phyloP scores from a whole-genome alignment of 2,329 filamentous ascomycete genomes.

The Trichoderma pleuroti region DNA sequence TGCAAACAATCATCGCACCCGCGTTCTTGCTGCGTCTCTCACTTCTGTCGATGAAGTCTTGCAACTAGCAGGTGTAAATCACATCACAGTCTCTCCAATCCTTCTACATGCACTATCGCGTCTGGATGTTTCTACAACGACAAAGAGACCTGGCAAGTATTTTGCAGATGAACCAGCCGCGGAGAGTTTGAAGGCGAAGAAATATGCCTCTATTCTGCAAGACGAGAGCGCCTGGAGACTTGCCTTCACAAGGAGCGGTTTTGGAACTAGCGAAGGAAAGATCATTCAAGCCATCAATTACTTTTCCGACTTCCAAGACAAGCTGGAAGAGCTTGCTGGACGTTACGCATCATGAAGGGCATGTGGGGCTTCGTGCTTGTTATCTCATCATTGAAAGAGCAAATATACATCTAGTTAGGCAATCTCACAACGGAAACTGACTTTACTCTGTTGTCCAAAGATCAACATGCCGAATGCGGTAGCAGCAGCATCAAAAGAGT shows the following conservation, averaged over 20 bases:
- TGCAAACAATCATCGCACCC: constrained; percentile 39
- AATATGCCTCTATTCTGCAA: background rate
- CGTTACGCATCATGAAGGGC: constrained; percentile 24
- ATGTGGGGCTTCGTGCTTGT: too few relatives aligned
- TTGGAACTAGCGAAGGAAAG: constrained; percentile 49
- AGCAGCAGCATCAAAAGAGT: background rate
- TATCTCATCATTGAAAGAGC: background rate
- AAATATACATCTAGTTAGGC: background rate
- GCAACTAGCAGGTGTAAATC: constrained; percentile 53
- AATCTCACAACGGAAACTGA: background rate
- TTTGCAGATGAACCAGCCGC: background rate
- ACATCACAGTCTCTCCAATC: constrained; percentile 56
- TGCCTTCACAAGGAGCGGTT: constrained; percentile 47
- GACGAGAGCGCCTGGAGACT: constrained; percentile 42
- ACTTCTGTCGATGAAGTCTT: constrained; percentile 57
- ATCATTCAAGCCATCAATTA: constrained; percentile 54
- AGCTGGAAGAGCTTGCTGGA: constrained; percentile 42
- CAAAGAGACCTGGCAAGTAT: background rate
- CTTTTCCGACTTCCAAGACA: constrained; percentile 54
- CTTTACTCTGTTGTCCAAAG: background rate
- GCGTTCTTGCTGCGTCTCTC: constrained; percentile 55
- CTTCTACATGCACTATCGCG: constrained; percentile 47
- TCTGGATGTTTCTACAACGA: constrained; percentile 30
- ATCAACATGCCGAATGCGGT: background rate
- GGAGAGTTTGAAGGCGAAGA: background rate